These are phyloP conservation scores for Planoprotostelium fungivorum DNA, from an alignment of 78 protist genomes.

Conservation along the genomic window DNA sequence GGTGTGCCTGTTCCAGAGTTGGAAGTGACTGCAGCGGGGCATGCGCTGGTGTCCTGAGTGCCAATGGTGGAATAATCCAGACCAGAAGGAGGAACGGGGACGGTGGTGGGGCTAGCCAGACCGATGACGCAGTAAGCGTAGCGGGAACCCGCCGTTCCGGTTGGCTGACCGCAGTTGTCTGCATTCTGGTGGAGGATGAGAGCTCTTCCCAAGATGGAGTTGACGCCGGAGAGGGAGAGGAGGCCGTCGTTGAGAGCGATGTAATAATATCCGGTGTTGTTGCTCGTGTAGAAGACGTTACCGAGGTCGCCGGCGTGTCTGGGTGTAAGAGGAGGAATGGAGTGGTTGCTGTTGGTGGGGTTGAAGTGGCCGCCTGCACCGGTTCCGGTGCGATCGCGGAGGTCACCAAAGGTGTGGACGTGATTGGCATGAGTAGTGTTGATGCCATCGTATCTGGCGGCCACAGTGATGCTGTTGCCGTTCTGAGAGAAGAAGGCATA, in stretches of 20 bases:
- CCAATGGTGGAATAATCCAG: background rate
- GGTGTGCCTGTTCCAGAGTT: no score
- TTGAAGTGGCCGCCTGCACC: background rate
- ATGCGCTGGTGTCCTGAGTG: background rate
- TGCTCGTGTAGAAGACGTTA: background rate
- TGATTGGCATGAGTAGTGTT: background rate
- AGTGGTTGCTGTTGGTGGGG: background rate
- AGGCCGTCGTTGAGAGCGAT: background rate
- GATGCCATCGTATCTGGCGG: background rate
- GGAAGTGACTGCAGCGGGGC: background rate
- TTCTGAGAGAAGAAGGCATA: background rate
- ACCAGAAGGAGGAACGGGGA: background rate
- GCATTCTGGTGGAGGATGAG: background rate
- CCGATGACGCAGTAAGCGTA: background rate
- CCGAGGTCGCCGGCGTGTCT: background rate
- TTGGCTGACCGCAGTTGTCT: background rate
- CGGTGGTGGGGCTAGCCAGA: background rate
- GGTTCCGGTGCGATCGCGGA: background rate
- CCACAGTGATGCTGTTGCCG: background rate
- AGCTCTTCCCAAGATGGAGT: background rate
- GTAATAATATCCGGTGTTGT: background rate
- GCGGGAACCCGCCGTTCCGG: background rate
- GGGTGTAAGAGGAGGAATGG: background rate
- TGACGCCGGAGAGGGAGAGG: background rate
- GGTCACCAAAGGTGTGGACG: background rate